phyloP scores from a whole-genome alignment of 441 rosid genomes.

The Gossypium davidsonii region DNA sequence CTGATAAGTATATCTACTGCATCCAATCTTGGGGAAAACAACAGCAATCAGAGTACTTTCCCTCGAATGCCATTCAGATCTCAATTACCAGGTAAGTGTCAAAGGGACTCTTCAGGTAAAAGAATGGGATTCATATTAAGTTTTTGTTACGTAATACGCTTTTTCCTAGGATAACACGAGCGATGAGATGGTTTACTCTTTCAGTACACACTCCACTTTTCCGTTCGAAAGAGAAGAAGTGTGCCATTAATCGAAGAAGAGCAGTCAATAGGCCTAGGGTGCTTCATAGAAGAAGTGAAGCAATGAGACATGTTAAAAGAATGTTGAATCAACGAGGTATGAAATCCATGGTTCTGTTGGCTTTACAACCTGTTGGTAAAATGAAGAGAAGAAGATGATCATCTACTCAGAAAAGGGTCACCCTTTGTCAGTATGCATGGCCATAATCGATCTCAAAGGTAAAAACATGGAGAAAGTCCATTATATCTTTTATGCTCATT shows the following conservation, averaged over 20 bases:
- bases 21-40: slow-evolving; percentile 22
- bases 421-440: slow-evolving; percentile 13
- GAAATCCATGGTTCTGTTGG: slow-evolving; percentile 27
- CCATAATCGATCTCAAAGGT: neutral
- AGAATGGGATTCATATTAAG: neutral
- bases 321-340: slow-evolving; percentile 24
- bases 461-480: neutral
- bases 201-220: slow-evolving; percentile 13
- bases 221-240: slow-evolving; percentile 20
- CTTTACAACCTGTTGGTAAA: slow-evolving; percentile 15
- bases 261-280: neutral
- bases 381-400: slow-evolving; percentile 25
- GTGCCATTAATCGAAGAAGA: slow-evolving; percentile 7
- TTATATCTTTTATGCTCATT: neutral
- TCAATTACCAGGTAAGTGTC: slow-evolving; percentile 13
- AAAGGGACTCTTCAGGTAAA: slow-evolving; percentile 27
- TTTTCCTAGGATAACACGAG: neutral
- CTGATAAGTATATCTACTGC: neutral
- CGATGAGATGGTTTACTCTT: neutral
- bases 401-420: slow-evolving; percentile 26
- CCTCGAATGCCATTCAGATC: slow-evolving; percentile 21
- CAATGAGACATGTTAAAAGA: slow-evolving; percentile 28
- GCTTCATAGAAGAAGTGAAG: slow-evolving; percentile 28
- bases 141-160: neutral
- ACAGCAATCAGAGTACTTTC: slow-evolving; percentile 11